These are phyloP conservation scores for Hebeloma cylindrosporum DNA, from an alignment of 768 basidiomycete genomes.

Conservation along the genomic window DNA sequence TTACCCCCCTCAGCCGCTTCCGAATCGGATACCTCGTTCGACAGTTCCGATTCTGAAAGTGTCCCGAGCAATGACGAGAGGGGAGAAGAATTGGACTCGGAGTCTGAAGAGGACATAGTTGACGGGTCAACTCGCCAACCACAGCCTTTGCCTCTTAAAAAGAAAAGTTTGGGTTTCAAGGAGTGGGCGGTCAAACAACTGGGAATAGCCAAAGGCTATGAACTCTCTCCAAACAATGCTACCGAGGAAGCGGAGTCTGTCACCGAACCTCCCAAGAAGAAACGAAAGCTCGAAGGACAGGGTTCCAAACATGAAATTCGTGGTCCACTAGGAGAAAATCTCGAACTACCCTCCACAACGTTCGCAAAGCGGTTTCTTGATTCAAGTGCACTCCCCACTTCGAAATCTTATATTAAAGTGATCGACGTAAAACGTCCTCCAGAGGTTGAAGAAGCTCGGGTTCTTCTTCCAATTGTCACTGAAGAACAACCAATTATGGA, in stretches of 20 bases:
- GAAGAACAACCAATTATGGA: constrained; percentile 97
- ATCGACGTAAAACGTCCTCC: constrained; percentile 60
- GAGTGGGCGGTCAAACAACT: constrained; percentile 87
- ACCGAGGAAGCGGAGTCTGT: constrained; percentile 5
- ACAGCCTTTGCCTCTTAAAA: constrained; percentile 7
- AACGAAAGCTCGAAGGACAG: constrained; percentile 42
- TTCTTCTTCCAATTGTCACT: constrained; percentile 83
- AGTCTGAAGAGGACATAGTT: constrained; percentile 22
- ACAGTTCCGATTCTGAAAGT: constrained; percentile 77
- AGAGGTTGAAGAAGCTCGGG: constrained; percentile 73
- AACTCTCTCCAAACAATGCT: constrained; percentile 19
- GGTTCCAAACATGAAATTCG: constrained; percentile 45
- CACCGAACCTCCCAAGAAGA: constrained; percentile 40
- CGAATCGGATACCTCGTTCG: constrained; percentile 67
- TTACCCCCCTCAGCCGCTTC: constrained; percentile 29
- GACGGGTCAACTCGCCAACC: constrained; percentile 33
- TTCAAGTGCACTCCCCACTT: constrained; percentile 14
- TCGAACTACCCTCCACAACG: constrained; percentile 64
- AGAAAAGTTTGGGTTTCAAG: constrained; percentile 61
- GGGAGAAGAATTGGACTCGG: constrained; percentile 22
- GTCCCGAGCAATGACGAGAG: constrained; percentile 38
- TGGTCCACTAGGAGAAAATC: constrained; percentile 78
- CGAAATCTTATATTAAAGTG: constrained; percentile 36
- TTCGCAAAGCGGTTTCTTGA: constrained; percentile 53
- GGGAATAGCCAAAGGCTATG: constrained; percentile 44